Evolutionary conservation across 345 rosid species (phyloP).

Genomic region (Syzygium aromaticum): DNA sequence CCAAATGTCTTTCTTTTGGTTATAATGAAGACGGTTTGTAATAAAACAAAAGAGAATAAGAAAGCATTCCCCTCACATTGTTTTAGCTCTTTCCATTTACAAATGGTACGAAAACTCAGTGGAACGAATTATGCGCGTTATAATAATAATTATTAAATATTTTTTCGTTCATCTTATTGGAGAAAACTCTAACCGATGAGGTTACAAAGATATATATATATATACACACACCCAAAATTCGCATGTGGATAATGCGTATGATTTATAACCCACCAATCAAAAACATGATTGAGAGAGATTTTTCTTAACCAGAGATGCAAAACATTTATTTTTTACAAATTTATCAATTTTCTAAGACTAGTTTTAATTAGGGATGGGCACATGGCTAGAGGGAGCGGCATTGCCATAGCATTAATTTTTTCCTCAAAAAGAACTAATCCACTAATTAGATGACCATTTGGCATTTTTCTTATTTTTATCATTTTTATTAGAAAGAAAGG

Average conservation of each 20-base stretch:
- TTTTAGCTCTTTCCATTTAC: no score
- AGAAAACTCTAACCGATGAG: background rate
- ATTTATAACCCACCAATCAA: background rate
- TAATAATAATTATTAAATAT: no score
- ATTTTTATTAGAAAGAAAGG: background rate
- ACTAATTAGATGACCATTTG: background rate
- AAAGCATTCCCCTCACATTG: no score
- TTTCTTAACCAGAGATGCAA: background rate
- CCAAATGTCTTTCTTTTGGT: no score
- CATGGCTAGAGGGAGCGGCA: background rate
- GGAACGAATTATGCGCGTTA: no score
- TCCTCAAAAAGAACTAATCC: background rate
- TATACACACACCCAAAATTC: background rate
- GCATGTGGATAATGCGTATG: fast-evolving
- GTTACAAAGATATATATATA: no score
- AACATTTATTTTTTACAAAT: background rate
- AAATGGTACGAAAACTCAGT: no score
- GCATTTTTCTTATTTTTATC: background rate
- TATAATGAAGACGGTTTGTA: no score
- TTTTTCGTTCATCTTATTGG: no score
- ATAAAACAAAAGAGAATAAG: no score
- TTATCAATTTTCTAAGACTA: background rate
- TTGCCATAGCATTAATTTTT: background rate
- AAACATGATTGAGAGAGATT: background rate
- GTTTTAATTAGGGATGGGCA: background rate